Evolutionary conservation across 345 rosid genomes (phyloP).

Genomic region (Pistacia integerrima): DNA sequence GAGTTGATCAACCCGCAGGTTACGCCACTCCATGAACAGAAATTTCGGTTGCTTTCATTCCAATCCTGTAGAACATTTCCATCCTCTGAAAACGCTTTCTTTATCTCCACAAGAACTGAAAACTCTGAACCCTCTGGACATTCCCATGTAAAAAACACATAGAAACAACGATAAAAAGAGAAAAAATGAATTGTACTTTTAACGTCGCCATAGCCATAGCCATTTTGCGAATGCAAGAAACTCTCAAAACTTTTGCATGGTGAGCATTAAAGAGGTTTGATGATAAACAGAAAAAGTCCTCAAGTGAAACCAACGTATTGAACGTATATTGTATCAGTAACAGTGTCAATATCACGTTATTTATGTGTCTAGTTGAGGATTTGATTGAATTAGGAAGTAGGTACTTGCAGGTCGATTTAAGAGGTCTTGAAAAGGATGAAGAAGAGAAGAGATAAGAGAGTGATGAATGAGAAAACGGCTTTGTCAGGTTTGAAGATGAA

Average conservation of each 20-base stretch:
- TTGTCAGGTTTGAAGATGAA: too few relatives aligned
- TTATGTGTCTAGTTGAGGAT: not conserved
- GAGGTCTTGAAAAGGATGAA: slow-evolving; percentile 32
- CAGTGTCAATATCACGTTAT: too few relatives aligned
- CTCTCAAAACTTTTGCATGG: not conserved
- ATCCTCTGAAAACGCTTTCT: slow-evolving; percentile 44
- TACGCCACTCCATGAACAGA: slow-evolving; percentile 77
- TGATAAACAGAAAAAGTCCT: too few relatives aligned
- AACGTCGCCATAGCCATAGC: slow-evolving; percentile 11
- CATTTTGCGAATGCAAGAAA: too few relatives aligned
- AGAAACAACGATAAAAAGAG: slow-evolving; percentile 23
- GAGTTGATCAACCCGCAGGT: slow-evolving; percentile 46
- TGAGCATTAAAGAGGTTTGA: not conserved
- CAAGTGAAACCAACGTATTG: too few relatives aligned
- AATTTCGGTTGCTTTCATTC: slow-evolving; percentile 48
- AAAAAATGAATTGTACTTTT: too few relatives aligned
- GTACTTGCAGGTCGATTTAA: slow-evolving; percentile 2
- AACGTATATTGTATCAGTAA: too few relatives aligned
- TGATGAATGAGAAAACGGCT: too few relatives aligned
- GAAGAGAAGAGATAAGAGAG: slow-evolving; percentile 24
- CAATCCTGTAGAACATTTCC: slow-evolving; percentile 51
- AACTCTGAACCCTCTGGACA: slow-evolving; percentile 40
- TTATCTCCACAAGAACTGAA: slow-evolving; percentile 56
- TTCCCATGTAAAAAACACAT: slow-evolving; percentile 26
- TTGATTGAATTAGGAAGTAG: slow-evolving; percentile 15